Base-by-base conservation (phyloP, 768 basidiomycete genomes). In the Gloeostereum incarnatum region DNA sequence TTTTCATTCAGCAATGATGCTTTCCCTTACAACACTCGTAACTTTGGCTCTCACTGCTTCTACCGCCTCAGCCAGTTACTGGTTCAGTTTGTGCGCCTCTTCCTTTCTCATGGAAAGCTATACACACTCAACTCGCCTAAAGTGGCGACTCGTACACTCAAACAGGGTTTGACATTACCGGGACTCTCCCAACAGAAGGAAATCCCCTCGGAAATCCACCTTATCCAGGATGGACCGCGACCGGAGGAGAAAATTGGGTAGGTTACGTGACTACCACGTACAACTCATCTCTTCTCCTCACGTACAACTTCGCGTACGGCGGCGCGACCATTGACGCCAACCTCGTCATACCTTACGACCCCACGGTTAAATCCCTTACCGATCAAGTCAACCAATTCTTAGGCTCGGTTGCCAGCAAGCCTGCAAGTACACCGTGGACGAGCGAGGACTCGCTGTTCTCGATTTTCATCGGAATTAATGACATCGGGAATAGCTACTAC, bases 401-500 rank as follows among this genome's bases (percentile, higher is more conserved):
- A 36, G 47, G 43, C 13, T 57, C 62, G 6, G 66, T 62, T 1
- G 71, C 62, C 1, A 57, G 47, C 24, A 73, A 72, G 50, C 77
- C 78, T 1, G 52, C 62, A 6, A 57, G 54, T 2, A 67, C 72
- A 1, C 66, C 70, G 0, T 83, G 81, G 81, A 65, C 66, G 17
- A 67, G 68, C 40, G 45, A 50, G 3, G 73, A 81, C 48, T 50
- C 77, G 37, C 47, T 83, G 33, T 82, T 84, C 54, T 72, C 72
- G 0, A 55, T 81, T n/a, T 83, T 69, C 67, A 80, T 84, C 40
- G 81, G 81, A 1, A 75, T 83, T 45, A 83, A 83, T 47, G 81
- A 82, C 47, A 67, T 82, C 22, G 75, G 71, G 20, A 72, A 72
- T 46, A 74, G 69, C 36, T 77, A 63, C 40, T 68, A 62, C 35